phyloP scores from a whole-genome alignment of 2,329 filamentous ascomycete species.

The Colletotrichum coccodes region DNA sequence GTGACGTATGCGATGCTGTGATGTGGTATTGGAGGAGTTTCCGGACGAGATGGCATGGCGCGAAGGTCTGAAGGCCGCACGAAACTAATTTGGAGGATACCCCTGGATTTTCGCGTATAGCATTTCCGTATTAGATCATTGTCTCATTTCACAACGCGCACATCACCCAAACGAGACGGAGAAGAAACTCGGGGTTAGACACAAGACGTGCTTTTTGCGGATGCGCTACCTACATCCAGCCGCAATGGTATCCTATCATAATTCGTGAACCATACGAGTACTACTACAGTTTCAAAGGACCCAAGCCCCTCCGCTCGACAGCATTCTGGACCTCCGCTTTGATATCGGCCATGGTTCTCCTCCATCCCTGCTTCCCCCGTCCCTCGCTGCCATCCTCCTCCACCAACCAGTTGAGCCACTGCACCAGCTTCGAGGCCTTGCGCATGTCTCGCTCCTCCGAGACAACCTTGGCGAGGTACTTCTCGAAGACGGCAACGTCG shows the following conservation, averaged over 20 bases:
- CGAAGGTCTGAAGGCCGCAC: background rate
- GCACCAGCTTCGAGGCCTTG: slow-evolving; percentile 76
- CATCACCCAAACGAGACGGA: background rate
- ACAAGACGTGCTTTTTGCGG: background rate
- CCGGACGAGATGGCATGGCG: background rate
- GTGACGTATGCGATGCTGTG: background rate
- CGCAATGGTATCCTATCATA: slow-evolving; percentile 22
- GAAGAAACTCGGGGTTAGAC: background rate
- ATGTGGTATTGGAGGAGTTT: background rate
- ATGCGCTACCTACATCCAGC: background rate
- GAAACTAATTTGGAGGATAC: background rate
- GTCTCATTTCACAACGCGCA: background rate
- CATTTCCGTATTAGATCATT: background rate
- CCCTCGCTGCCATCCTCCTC: slow-evolving; percentile 54
- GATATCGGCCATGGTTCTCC: slow-evolving; percentile 51
- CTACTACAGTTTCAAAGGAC: slow-evolving; percentile 58
- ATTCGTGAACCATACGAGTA: slow-evolving; percentile 5
- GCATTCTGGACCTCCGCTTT: slow-evolving; percentile 65
- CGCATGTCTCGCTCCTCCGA: slow-evolving; percentile 79
- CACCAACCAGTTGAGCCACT: slow-evolving; percentile 72
- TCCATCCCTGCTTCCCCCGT: slow-evolving; percentile 57
- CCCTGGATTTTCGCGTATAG: background rate
- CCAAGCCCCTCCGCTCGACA: slow-evolving; percentile 65
- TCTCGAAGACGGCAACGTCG: slow-evolving; percentile 79
- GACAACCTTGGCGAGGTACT: slow-evolving; percentile 79